Conservation (phyloP, 257 asterid species). For the Fraxinus pennsylvanica region DNA sequence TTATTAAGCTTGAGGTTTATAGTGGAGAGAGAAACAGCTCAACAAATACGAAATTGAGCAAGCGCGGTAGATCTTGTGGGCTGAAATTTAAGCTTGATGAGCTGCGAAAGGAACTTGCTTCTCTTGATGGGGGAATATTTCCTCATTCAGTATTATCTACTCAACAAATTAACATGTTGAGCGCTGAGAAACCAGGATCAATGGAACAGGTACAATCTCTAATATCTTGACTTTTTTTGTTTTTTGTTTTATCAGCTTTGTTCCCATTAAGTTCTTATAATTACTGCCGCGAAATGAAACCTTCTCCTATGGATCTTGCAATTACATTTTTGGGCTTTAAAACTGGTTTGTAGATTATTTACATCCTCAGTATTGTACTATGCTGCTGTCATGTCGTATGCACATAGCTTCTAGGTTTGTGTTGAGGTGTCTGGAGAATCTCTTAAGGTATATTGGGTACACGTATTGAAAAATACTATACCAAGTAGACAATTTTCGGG, state of each 20-base stretch:
- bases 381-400: background rate
- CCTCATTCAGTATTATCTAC: conserved; percentile 90
- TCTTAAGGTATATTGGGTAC: background rate
- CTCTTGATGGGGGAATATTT: conserved; percentile 77
- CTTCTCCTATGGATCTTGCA: background rate
- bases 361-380: background rate
- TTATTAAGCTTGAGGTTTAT: conserved; percentile 61
- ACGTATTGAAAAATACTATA: background rate
- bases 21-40: conserved; percentile 44
- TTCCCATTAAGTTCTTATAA: background rate
- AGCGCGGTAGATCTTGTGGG: conserved; percentile 58
- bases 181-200: conserved; percentile 60
- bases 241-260: background rate
- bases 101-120: conserved; percentile 83
- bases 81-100: conserved; percentile 74
- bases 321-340: background rate
- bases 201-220: conserved; percentile 59
- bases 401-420: background rate
- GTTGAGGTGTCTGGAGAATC: background rate
- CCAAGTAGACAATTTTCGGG: background rate
- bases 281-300: conserved; percentile 9
- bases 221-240: conserved; percentile 6
- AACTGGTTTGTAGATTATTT: background rate
- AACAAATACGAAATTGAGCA: conserved; percentile 44
- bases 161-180: conserved; percentile 65